Base-by-base conservation (phyloP, 371 early-diverging fungal species). In the Parasitella parasitica region DNA sequence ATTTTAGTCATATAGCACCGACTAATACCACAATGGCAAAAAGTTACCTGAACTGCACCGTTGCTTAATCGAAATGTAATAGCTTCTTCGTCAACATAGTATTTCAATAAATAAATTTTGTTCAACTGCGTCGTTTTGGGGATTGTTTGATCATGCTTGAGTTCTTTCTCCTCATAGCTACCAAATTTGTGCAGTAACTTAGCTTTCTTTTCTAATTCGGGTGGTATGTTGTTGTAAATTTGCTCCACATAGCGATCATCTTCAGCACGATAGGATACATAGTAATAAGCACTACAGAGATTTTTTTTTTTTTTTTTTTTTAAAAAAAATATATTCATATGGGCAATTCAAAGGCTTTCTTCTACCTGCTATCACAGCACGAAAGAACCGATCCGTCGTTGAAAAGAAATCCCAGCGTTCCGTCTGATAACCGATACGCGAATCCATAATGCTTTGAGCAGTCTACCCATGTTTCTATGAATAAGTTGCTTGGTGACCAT, bases 401-500 rank as follows among this genome's bases (percentile, higher is more conserved):
- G 66, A 90, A 97, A 57, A 89, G 86, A 5, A 93, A 83, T n/a
- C 97, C 97, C 20, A 78, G 70, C 9, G 87, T 82, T 4, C 91
- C 91, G 63, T 93, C 91, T 28, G 85, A 83, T 59, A 96, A 75
- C 35, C 89, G 82, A 73, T 94, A 97, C 0, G 92, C 92, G 38
- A 97, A 73, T 1, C 96, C 97, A 69, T 90, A 92, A 51, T 89
- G 86, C 52, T 81, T 76, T 4, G 85, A 81, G 50, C 89, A 84
- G 61, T 91, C 91, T 54, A 93, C 82, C 92, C 93, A 91, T 73
- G 86, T 88, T 55, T 83, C 75, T 57, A 94, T 75, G 64, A 92
- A 91, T 43, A 91, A 56, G 35, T 68, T 68, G 32, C 37, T 20
- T 2, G 1, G 2, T 3, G 34, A 22, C 69, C 69, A 68, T 32